Conservation (phyloP, 805 yeast species). For the Wickerhamiella azymoides region DNA sequence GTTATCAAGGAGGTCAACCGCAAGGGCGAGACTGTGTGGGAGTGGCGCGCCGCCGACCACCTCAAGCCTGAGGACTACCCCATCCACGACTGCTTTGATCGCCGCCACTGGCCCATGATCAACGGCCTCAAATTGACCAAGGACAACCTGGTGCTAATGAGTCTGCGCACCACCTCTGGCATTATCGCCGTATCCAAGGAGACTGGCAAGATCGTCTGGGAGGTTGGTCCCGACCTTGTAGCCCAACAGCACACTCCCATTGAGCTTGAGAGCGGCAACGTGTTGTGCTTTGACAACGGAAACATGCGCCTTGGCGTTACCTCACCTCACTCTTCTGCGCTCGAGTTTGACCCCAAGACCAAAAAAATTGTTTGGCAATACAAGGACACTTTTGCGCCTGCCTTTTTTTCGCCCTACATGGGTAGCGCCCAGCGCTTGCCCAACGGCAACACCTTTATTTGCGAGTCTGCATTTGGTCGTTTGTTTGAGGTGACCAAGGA, state of each 20-base stretch:
- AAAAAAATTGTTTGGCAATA: not conserved
- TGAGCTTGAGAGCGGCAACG: constrained; percentile 6
- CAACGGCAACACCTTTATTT: not conserved
- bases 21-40: not conserved
- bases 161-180: not conserved
- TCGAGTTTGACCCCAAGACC: constrained; percentile 4
- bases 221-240: not conserved
- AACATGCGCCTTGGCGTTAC: constrained; percentile 5
- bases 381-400: not conserved
- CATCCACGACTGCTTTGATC: not conserved
- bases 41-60: not conserved
- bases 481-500: not conserved
- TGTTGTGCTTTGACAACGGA: constrained; percentile 9
- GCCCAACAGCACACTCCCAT: not conserved
- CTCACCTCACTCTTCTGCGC: not conserved
- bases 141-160: not conserved
- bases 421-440: not conserved
- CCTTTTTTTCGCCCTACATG: not conserved
- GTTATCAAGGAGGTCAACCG: not conserved
- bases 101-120: not conserved
- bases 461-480: not conserved
- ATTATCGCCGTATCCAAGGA: not conserved
- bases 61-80: not conserved
- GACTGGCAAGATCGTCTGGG: not conserved
- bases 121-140: not conserved